Evolutionary conservation across 2,329 filamentous ascomycete genomes (phyloP), one percentile per base, ranked within the genome.

Genomic region (Xylaria sp.): DNA sequence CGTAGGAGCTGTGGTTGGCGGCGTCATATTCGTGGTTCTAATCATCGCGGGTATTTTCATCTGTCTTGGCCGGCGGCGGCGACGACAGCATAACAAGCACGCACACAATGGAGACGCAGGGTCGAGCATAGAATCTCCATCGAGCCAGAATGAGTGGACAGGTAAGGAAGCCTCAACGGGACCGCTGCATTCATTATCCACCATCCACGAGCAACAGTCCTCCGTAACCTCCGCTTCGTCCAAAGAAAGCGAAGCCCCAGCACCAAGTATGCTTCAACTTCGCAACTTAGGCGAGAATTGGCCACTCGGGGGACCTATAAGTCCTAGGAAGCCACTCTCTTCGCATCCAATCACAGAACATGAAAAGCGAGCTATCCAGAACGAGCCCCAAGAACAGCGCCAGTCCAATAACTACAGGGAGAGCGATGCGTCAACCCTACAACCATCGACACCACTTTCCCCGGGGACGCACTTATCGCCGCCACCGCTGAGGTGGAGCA

Each of bases 231-330:
- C 20, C 52, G 25, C 68, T 46, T 1, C 54, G 10, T 59, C 64
- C 23, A 57, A 56, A 57, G 46, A 64, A 5, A 73, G 70, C 28
- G 72, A 62, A 31, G 67, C 63, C 23, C 73, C 76, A 3, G 54
- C 65, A 0, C 36, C 62, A 9, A 43, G 49, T 9, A 31, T 65
- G 2, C 41, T 71, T 18, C 72, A 71, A 6, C 67, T 51, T 12
- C 72, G 57, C 3, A 77, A 71, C 64, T 70, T 72, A 58, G 71
- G 70, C 0, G 73, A 74, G 2, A 71, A 76, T 39, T 78, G 76
- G 76, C 77, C 76, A 13, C 73, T 78, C 12, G 54, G 55, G 10
- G 20, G 62, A 3, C 59, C 64, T 2, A 54, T 55, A 1, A 68
- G 61, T 54, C 68, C 66, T 2, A 43, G 49, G 15, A 77, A 76